A percentile compares a stretch with the other conserved stretches of the same genome.
phyloP scores from a whole-genome alignment of 345 rosid genomes.

The Capsella bursapastoris region DNA sequence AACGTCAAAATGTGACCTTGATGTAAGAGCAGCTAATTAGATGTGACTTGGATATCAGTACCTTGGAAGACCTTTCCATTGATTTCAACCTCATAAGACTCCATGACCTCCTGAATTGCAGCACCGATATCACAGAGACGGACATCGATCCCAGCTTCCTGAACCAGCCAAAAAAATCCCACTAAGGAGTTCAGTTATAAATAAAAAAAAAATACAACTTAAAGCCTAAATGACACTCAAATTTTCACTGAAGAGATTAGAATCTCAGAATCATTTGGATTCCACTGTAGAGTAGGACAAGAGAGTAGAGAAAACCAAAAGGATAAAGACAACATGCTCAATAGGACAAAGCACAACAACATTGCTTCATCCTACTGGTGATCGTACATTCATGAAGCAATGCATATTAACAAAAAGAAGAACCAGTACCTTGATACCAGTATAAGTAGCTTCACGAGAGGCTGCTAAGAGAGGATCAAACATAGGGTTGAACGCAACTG shows the following conservation, averaged over 20 bases:
- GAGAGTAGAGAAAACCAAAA: background rate
- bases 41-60: constrained; percentile 37
- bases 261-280: background rate
- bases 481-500: constrained; percentile 99
- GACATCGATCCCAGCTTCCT: constrained; percentile 98
- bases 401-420: background rate
- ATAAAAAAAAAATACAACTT: background rate
- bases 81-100: constrained; percentile 96
- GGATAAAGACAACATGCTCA: background rate
- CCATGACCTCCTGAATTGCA: constrained; percentile 99
- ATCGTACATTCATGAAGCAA: background rate
- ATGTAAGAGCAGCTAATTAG: background rate
- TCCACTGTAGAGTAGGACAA: background rate
- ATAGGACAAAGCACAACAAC: constrained; percentile 12
- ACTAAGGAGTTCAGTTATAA: background rate
- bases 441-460: constrained; percentile 92
- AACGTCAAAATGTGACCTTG: background rate
- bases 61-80: constrained; percentile 94
- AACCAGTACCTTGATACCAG: constrained; percentile 84
- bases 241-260: background rate
- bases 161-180: constrained; percentile 13
- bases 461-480: constrained; percentile 91
- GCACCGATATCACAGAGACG: constrained; percentile 97
- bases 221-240: background rate
- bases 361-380: constrained; percentile 1